Evolutionary conservation across 169 alveolate species (phyloP), one percentile per base, ranked within the genome.

Genomic region (Prorocentrum cordatum): DNA sequence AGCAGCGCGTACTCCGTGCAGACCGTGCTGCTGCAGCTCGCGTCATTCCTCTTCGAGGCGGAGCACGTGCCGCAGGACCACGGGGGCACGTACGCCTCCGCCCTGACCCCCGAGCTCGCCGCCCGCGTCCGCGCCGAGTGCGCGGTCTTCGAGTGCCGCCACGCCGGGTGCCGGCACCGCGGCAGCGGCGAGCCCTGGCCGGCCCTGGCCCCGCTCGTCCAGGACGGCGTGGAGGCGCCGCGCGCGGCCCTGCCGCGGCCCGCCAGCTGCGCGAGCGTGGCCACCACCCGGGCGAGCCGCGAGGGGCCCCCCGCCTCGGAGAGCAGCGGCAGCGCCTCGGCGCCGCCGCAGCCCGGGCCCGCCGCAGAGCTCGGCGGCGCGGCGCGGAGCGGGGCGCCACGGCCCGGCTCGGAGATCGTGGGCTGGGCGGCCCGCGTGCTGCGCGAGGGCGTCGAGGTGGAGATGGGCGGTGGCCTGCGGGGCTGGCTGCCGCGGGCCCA

Each of bases 31-130:
- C 87, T 77, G 47, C 87, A 77, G 45, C 24, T 77, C 24, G 87
- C 87, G 31, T 77, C 87, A 61, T 77, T 77, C 45, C 87, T 77
- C 16, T 77, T 59, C 45, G 87, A 77, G 62, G 59, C 75, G 6
- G 82, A 70, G 2, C 87, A 77, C 35, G 87, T 77, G 62, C 87
- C 87, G 9, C 87, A 77, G 68, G 87, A 77, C 59, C 64, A 77
- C 61, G 87, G 87, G n/a, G 87, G 87, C 6, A 16, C 64, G n/a
- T 35, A 77, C 31, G 59, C 54, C 45, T 64, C 73, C 20, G 2
- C 45, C 61, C 54, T 77, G 87, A 77, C 87, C 3, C 87, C 87
- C 16, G 42, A n/a, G 73, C 72, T 77, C 27, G 87, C 73, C 12
- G 47, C 31, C n/a, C 31, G 36, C 33, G 64, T 77, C 9, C 36